These are phyloP conservation scores for Colletotrichum neosansevieriae DNA, from an alignment of 2,329 filamentous ascomycete species.

Conservation along the genomic window DNA sequence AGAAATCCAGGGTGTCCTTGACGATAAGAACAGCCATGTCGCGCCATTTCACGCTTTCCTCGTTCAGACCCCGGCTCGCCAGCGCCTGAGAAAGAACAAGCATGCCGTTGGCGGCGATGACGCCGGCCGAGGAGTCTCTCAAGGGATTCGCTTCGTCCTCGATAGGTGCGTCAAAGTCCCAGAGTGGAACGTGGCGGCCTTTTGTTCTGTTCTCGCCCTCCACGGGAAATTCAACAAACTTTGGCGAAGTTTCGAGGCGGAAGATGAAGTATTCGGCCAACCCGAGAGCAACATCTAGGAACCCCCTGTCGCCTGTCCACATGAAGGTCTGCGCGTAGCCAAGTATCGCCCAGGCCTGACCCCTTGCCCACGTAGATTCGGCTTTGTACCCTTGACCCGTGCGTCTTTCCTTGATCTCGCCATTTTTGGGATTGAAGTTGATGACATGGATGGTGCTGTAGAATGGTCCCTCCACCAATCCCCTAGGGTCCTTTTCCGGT, in stretches of 20 bases:
- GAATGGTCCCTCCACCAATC: slow-evolving; percentile 24
- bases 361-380: slow-evolving; percentile 63
- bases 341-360: slow-evolving; percentile 64
- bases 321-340: slow-evolving; percentile 63
- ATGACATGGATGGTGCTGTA: slow-evolving; percentile 61
- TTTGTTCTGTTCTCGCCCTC: slow-evolving; percentile 27
- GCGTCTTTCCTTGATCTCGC: slow-evolving; percentile 56
- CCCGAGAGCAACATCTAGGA: slow-evolving; percentile 58
- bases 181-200: slow-evolving; percentile 48
- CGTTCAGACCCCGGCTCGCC: slow-evolving; percentile 30
- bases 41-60: slow-evolving; percentile 43
- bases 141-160: slow-evolving; percentile 45
- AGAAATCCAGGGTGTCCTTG: slow-evolving; percentile 48
- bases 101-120: slow-evolving; percentile 57
- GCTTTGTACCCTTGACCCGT: slow-evolving; percentile 63
- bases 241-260: slow-evolving; percentile 51
- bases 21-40: slow-evolving; percentile 47
- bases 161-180: slow-evolving; percentile 63
- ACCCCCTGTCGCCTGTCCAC: slow-evolving; percentile 59
- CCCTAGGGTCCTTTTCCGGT: slow-evolving; percentile 45
- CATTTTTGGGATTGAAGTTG: slow-evolving; percentile 60
- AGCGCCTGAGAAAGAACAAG: slow-evolving; percentile 53
- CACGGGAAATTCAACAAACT: slow-evolving; percentile 47
- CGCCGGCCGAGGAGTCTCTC: slow-evolving; percentile 53
- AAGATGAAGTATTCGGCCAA: slow-evolving; percentile 63